Conservation (phyloP, 73 alveolate genomes). For the Symbiodinium natans region DNA sequence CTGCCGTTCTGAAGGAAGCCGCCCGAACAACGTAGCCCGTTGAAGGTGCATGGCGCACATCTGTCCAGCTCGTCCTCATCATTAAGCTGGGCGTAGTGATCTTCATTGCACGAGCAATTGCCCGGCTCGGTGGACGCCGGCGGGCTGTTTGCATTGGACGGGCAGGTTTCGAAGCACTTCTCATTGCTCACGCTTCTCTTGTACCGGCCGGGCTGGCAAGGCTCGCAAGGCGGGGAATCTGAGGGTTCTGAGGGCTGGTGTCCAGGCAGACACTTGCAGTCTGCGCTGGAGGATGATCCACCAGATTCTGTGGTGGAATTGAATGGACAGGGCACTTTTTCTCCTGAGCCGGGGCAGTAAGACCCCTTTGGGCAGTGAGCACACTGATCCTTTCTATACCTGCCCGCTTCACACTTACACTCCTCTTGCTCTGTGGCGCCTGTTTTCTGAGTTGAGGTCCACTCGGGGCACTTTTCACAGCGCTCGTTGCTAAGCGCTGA, state of each 20-base stretch:
- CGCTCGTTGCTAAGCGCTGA: too few species aligned
- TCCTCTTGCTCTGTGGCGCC: background rate
- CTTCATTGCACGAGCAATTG: background rate
- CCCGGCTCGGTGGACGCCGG: background rate
- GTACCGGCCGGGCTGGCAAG: background rate
- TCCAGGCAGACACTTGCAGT: background rate
- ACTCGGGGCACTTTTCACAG: too few species aligned
- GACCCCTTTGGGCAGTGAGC: background rate
- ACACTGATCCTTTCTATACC: background rate
- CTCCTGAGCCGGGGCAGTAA: constrained; percentile 11
- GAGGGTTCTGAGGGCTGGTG: too few species aligned
- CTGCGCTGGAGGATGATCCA: background rate
- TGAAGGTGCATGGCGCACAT: constrained; percentile 9
- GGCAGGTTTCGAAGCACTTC: background rate
- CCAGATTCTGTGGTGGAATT: background rate
- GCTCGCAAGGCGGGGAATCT: background rate
- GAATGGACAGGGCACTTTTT: background rate
- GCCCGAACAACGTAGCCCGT: background rate
- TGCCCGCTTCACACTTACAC: background rate
- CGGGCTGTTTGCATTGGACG: constrained; percentile 11
- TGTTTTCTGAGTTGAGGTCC: background rate
- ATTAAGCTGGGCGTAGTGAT: background rate
- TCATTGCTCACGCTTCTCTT: background rate
- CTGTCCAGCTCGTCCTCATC: background rate
- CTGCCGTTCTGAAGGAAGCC: background rate